These are phyloP conservation scores for Fomitopsis pinicola DNA, from an alignment of 1,284 basidiomycete species.

Conservation along the genomic window DNA sequence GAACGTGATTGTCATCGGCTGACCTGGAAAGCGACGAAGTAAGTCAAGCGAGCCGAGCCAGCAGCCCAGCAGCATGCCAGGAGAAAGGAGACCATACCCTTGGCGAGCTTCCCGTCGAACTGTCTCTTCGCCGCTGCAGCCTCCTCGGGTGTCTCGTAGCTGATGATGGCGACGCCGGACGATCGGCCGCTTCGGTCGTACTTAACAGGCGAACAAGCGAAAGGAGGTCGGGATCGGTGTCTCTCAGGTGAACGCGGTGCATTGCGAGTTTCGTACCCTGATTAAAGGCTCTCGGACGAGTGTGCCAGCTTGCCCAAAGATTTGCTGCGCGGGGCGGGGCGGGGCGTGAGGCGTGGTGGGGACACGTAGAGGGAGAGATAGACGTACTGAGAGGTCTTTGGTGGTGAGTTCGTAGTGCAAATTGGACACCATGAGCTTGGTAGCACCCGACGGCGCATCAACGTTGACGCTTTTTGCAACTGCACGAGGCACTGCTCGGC, in stretches of 20 bases:
- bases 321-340: slow-evolving; percentile 47
- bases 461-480: slow-evolving; percentile 8
- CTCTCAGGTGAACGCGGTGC: slow-evolving; percentile 53
- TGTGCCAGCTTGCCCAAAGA: slow-evolving; percentile 91
- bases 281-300: slow-evolving; percentile 89
- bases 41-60: background rate
- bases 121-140: slow-evolving; percentile 84
- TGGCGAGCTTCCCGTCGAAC: slow-evolving; percentile 86
- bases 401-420: slow-evolving; percentile 92
- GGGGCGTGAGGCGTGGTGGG: background rate
- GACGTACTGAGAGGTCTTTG: slow-evolving; percentile 81
- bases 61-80: background rate
- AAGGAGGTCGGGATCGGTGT: slow-evolving; percentile 40
- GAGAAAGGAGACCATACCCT: slow-evolving; percentile 49
- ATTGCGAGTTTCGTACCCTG: slow-evolving; percentile 77
- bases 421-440: slow-evolving; percentile 79
- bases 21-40: slow-evolving; percentile 43
- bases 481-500: slow-evolving; percentile 15
- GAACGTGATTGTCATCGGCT: slow-evolving; percentile 76
- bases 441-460: slow-evolving; percentile 37
- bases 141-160: slow-evolving; percentile 77
- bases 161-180: slow-evolving; percentile 76
- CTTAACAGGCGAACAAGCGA: slow-evolving; percentile 49
- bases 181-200: slow-evolving; percentile 96
- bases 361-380: background rate